Percentiles rank a stretch among this genome's conserved stretches.
phyloP scores from a whole-genome alignment of 768 basidiomycete species.

The Termitomyces sp. region DNA sequence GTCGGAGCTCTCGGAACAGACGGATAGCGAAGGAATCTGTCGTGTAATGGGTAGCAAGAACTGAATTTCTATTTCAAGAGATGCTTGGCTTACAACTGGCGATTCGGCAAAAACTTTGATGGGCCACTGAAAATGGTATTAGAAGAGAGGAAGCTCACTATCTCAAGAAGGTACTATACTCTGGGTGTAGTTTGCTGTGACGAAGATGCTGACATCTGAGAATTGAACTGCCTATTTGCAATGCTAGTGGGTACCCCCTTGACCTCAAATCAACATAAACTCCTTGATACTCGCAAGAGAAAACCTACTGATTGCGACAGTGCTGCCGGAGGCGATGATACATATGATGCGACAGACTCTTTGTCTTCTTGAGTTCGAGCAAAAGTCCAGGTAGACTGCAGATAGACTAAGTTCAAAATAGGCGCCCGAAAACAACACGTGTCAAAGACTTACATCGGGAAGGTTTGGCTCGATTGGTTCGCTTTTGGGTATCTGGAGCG shows the following conservation, averaged over 20 bases:
- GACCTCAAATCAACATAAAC: background rate
- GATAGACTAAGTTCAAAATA: background rate
- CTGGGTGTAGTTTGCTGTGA: background rate
- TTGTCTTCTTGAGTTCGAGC: background rate
- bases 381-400: background rate
- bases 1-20: background rate
- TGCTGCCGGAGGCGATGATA: background rate
- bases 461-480: conserved; percentile 12
- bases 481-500: conserved; percentile 10
- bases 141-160: background rate
- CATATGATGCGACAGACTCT: conserved; percentile 3
- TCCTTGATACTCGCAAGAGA: background rate
- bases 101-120: conserved; percentile 4
- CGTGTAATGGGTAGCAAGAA: background rate
- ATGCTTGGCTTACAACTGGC: conserved; percentile 2
- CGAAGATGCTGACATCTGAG: conserved; percentile 11
- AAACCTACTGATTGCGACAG: background rate
- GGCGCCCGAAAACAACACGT: background rate
- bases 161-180: conserved; percentile 1
- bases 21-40: conserved; percentile 1
- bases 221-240: background rate
- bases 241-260: background rate
- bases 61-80: background rate
- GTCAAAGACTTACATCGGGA: conserved; percentile 12
- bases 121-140: background rate